Base-by-base conservation (phyloP, 345 rosid genomes). In the Corchorus olitorius region DNA sequence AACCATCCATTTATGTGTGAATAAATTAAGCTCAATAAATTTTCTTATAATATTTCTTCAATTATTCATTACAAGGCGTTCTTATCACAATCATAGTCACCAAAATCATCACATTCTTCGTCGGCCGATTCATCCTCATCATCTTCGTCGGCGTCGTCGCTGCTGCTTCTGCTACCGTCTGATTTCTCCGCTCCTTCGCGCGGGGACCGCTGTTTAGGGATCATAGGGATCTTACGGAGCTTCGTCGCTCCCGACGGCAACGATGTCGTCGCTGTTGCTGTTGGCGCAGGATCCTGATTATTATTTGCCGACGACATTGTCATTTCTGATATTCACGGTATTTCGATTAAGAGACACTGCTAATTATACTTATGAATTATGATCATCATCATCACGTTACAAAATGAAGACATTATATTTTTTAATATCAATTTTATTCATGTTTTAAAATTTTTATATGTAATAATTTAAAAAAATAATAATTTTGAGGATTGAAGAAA, bases 161-260 rank as follows among this genome's bases (percentile, higher is more conserved):
- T 39, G 68, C 68, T 72, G 76, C 67, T 72, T 64, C 65, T 7
- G 53, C 63, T 37, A 19, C 59, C 20, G 66, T 37, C 63, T 43
- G 15, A 72, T 60, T 75, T 75, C 73, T 49, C 53, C 48, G 19
- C 35, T 17, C 55, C 43, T 71, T 74, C 63, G 35, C 37, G n/a
- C 22, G 11, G 45, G 46, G 4, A 22, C 48, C 87, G 89, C 59
- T 84, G 86, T 50, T 77, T 19, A 0, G 90, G 90, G n/a, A n/a
- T n/a, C n/a, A n/a, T n/a, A n/a, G n/a, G n/a, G 77, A 90, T 93
- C 79, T 95, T 91, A 59, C 87, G 84, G 67, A 93, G 90, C 76
- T 88, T 91, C 69, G 82, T 72, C 77, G 50, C 46, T 75, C 74
- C 27, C 34, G 84, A 17, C 11, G 85, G 70, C 16, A 72, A 46